A percentile compares a stretch with the other conserved stretches of the same genome.
These are phyloP conservation scores for Globisporangium rhizosaccharum DNA, from an alignment of 352 stramenopile species.

Conservation along the genomic window DNA sequence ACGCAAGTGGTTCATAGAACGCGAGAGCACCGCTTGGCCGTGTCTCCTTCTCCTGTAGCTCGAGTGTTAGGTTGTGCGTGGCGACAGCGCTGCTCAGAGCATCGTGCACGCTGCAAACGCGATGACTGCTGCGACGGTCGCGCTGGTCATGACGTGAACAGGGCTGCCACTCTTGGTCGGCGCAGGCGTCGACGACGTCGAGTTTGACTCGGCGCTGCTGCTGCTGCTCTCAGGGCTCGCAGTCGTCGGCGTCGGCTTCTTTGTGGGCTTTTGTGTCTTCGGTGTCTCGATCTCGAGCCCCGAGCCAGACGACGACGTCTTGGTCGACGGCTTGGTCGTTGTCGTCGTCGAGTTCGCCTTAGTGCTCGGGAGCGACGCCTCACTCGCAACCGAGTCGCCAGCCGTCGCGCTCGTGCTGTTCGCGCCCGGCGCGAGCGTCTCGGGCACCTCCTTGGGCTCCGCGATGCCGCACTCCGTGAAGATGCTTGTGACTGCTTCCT, in stretches of 20 bases:
- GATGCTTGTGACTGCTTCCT: conserved; percentile 20
- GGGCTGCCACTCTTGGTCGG: neutral
- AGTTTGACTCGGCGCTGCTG: neutral
- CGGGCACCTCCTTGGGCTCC: conserved; percentile 10
- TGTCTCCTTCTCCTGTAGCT: neutral
- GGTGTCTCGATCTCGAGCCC: neutral
- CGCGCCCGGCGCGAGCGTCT: conserved; percentile 3
- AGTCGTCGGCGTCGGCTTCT: neutral
- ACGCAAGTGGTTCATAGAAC: neutral
- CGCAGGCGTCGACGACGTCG: neutral
- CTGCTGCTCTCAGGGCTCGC: neutral
- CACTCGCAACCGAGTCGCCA: neutral
- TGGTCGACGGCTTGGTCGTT: neutral
- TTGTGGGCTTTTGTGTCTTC: conserved; percentile 2
- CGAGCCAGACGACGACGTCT: conserved; percentile 5
- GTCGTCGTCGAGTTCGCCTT: neutral
- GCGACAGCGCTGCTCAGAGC: neutral
- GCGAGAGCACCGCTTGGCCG: neutral
- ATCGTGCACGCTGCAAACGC: neutral
- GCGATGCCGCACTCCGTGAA: conserved; percentile 19
- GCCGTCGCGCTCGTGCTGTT: conserved; percentile 7
- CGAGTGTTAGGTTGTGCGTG: too few relatives aligned
- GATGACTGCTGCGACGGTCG: neutral
- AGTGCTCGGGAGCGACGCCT: neutral
- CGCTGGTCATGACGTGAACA: neutral